Evolutionary conservation across 495 filamentous ascomycete species (phyloP), one percentile per base, ranked within the genome.

Genomic region (Tetracladium setigerum): DNA sequence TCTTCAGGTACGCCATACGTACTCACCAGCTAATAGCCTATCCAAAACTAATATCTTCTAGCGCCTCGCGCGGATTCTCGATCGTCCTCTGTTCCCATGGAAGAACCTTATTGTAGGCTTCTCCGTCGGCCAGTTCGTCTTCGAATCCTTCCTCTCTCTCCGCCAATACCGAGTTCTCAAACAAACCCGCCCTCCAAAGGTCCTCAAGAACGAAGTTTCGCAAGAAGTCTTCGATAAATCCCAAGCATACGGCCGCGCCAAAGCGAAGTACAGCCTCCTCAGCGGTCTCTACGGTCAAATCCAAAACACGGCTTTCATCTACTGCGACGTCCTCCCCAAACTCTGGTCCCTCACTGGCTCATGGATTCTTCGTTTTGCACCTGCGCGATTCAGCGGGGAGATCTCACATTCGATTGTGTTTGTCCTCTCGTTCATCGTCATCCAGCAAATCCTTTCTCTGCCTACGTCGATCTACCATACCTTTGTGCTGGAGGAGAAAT

Each of bases 101-200:
- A 98, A 97, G 82, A 82, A 77, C 60, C 79, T 98, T 49, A 87
- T 98, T 57, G 79, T 96, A 46, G 86, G 88, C 45, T 97, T 98
- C 69, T 90, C 89, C 10, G 52, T 95, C 50, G 85, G 79, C 38
- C 89, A 98, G 62, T 96, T 84, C 62, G 60, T 86, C 38, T 83
- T 98, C 54, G 92, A 97, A 59, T 79, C 81, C 42, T 84, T 87
- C 61, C 76, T 98, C 4, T 86, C 85, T 14, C 66, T 84, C 37
- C 87, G 94, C 18, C 92, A 98, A 61, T 95, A 95, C 60, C 74
- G 77, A 37, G 81, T 95, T 36, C 74, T 96, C 30, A 76, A 87
- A 55, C 79, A 79, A 45, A 92, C 75, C 0, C 83, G 81, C 56
- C 76, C 84, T 8, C 94, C 92, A 5, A 82, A 87, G 66, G 86